A percentile compares a stretch with the other conserved stretches of the same genome.
Conservation (phyloP, 2,329 filamentous ascomycete species). For the Pseudopyrenochaeta lycopersici region DNA sequence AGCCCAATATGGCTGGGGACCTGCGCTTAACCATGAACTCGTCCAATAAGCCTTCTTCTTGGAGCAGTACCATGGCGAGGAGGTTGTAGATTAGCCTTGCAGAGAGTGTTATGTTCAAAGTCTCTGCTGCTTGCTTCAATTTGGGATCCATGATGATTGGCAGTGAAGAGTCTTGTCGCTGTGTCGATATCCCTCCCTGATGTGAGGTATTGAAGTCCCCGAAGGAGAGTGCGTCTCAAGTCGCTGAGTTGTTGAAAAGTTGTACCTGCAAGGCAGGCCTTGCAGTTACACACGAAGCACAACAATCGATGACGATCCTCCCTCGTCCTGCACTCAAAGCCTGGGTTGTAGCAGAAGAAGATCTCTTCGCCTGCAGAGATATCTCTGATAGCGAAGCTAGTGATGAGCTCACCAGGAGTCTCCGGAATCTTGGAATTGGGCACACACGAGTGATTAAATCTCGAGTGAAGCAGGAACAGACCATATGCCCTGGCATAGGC, state of each 20-base stretch:
- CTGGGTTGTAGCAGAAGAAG: constrained; percentile 8
- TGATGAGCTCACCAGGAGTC: background rate
- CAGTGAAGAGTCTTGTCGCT: too few species aligned
- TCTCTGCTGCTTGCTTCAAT: too few species aligned
- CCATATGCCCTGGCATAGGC: background rate
- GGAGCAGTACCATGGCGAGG: constrained; percentile 1
- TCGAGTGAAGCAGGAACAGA: constrained; percentile 7
- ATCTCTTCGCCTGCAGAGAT: constrained; percentile 14
- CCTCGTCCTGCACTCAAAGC: constrained; percentile 10
- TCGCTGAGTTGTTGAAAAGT: constrained; percentile 11
- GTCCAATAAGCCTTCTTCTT: constrained; percentile 8
- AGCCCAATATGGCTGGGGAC: background rate
- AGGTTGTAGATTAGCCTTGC: constrained; percentile 5
- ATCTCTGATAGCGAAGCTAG: constrained; percentile 5
- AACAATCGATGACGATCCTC: background rate
- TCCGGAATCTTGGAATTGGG: constrained; percentile 8
- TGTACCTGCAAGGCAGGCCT: background rate
- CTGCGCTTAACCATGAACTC: constrained; percentile 5
- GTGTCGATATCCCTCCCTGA: too few species aligned
- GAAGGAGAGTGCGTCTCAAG: constrained; percentile 3
- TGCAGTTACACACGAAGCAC: constrained; percentile 1
- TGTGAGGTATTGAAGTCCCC: too few species aligned
- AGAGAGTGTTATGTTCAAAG: too few species aligned
- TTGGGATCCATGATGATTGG: too few species aligned
- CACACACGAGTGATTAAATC: constrained; percentile 16